A percentile compares a stretch with the other conserved stretches of the same genome.
phyloP scores from a whole-genome alignment of 768 basidiomycete genomes.

The Naganishia vaughanmartiniae region DNA sequence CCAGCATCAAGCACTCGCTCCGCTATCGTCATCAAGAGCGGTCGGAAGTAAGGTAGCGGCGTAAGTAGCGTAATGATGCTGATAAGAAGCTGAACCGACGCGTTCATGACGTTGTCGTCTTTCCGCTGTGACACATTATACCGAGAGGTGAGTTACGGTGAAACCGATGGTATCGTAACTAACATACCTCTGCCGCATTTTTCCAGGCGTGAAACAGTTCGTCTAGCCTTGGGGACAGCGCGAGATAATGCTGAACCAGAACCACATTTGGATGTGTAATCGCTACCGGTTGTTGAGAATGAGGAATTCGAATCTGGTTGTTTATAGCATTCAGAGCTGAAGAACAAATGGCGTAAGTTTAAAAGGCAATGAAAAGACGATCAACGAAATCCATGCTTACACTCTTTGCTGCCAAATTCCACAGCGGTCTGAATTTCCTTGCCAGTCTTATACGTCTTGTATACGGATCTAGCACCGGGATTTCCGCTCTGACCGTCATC shows the following conservation, averaged over 20 bases:
- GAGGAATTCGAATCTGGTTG: conserved; percentile 44
- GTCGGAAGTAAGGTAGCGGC: conserved; percentile 48
- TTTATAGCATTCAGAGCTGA: conserved; percentile 45
- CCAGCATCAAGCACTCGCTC: conserved; percentile 39
- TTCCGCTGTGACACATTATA: conserved; percentile 31
- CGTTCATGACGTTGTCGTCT: conserved; percentile 36
- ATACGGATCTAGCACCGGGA: background rate
- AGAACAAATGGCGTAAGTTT: background rate
- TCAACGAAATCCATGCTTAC: conserved; percentile 32
- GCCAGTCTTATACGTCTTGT: conserved; percentile 34
- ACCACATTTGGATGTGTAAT: conserved; percentile 45
- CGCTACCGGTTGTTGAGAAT: conserved; percentile 43
- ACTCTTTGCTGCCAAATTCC: conserved; percentile 37
- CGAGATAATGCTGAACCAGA: conserved; percentile 48
- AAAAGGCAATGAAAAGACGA: background rate
- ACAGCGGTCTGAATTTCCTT: conserved; percentile 44
- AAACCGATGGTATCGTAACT: background rate
- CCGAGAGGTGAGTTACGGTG: conserved; percentile 2
- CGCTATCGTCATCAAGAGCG: conserved; percentile 38
- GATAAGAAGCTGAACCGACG: conserved; percentile 40
- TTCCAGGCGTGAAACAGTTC: conserved; percentile 48
- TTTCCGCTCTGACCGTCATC: conserved; percentile 10
- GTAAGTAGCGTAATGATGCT: conserved; percentile 44
- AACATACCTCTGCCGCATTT: conserved; percentile 23
- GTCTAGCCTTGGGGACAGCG: conserved; percentile 43